phyloP scores from a whole-genome alignment of 1,284 basidiomycete species.

The Ustilago esculenta region DNA sequence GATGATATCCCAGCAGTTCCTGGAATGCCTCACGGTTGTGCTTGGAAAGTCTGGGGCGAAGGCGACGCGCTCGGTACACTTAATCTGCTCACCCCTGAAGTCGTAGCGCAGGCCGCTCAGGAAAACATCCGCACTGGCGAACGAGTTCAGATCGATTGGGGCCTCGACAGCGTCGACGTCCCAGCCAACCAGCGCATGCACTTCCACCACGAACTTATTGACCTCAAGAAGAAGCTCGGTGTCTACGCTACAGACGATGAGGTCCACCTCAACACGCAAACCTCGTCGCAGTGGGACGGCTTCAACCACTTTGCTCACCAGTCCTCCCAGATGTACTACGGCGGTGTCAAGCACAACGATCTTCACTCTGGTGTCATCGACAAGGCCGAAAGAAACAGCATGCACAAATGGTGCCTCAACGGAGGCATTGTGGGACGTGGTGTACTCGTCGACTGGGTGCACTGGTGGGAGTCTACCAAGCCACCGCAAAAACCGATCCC shows the following conservation, averaged over 20 bases:
- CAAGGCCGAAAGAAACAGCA: constrained; percentile 29
- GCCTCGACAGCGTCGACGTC: constrained; percentile 41
- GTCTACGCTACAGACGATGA: constrained; percentile 48
- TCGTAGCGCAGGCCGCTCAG: constrained; percentile 22
- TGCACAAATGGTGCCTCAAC: constrained; percentile 37
- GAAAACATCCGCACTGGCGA: constrained; percentile 45
- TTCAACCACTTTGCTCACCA: constrained; percentile 49
- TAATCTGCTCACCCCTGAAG: constrained; percentile 32
- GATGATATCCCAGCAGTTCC: constrained; percentile 28
- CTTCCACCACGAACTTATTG: constrained; percentile 32
- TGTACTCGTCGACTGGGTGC: constrained; percentile 44
- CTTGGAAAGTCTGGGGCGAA: constrained; percentile 40
- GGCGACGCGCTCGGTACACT: constrained; percentile 35
- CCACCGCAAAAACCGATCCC: constrained; percentile 18
- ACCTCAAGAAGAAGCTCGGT: constrained; percentile 34
- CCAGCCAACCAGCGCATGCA: constrained; percentile 30
- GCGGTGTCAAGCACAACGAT: constrained; percentile 36
- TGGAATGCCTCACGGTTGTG: constrained; percentile 44
- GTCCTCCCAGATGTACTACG: constrained; percentile 26
- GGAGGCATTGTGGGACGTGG: constrained; percentile 40
- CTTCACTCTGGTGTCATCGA: constrained; percentile 24
- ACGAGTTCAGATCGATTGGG: constrained; percentile 43
- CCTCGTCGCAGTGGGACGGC: constrained; percentile 44
- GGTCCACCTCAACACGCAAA: constrained; percentile 45
- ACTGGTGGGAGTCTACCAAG: constrained; percentile 44